Evolutionary conservation across 1,284 basidiomycete genomes (phyloP).

Genomic region (Moesziomyces antarcticus): DNA sequence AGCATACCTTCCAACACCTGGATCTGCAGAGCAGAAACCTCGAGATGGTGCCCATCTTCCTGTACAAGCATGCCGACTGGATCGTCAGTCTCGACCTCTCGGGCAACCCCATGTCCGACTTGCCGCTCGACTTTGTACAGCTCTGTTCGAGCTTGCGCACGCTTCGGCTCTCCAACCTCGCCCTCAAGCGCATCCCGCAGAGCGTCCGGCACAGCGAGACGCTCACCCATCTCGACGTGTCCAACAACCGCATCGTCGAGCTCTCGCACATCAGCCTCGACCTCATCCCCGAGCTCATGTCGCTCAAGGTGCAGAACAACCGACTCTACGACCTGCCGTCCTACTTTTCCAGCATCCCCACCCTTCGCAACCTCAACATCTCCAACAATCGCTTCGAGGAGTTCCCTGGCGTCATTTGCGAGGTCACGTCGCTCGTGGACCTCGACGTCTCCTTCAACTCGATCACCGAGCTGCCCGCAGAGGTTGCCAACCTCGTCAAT

Average conservation of each 20-base stretch:
- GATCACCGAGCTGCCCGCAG: constrained; percentile 82
- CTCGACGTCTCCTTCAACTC: constrained; percentile 96
- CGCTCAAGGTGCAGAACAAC: constrained; percentile 90
- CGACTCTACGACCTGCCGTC: constrained; percentile 86
- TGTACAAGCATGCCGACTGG: constrained; percentile 86
- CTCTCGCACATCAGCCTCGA: constrained; percentile 87
- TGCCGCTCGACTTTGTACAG: constrained; percentile 96
- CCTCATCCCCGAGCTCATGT: constrained; percentile 78
- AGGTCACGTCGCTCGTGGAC: constrained; percentile 80
- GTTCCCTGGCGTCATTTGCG: constrained; percentile 82
- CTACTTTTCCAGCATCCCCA: constrained; percentile 81
- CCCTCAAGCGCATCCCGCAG: constrained; percentile 90
- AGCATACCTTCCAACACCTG: constrained; percentile 77
- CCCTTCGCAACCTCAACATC: constrained; percentile 86
- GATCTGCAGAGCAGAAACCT: constrained; percentile 86
- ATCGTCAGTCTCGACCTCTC: constrained; percentile 90
- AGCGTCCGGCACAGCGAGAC: constrained; percentile 81
- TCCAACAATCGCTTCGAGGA: constrained; percentile 93
- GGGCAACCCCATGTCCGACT: constrained; percentile 93
- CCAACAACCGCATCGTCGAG: constrained; percentile 90
- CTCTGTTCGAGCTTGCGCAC: constrained; percentile 85
- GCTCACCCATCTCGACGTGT: constrained; percentile 86
- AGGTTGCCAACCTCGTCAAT: constrained; percentile 76
- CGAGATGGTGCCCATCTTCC: constrained; percentile 87
- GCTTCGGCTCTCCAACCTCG: constrained; percentile 89